A percentile compares a stretch with the other conserved stretches of the same genome.
Evolutionary conservation across 306 rosid species (phyloP).

Genomic region (Trifolium fragiferum): DNA sequence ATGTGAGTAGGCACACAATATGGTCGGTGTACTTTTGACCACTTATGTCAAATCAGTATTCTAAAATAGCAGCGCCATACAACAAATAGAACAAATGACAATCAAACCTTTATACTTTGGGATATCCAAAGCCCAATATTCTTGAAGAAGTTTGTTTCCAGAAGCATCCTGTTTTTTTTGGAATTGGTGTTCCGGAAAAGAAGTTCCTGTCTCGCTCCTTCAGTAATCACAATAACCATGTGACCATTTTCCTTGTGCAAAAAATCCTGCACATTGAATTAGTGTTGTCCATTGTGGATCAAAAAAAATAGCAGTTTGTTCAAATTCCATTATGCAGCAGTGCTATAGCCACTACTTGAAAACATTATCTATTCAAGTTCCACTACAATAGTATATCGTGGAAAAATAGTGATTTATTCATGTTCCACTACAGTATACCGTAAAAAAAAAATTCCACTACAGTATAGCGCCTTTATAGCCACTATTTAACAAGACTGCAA

Average conservation of each 20-base stretch:
- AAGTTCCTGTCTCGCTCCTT: conserved; percentile 97
- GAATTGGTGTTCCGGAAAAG: conserved; percentile 58
- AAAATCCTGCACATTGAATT: conserved; percentile 65
- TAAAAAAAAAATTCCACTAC: no score
- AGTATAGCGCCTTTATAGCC: no score
- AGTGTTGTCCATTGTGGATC: not conserved
- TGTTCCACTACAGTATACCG: no score
- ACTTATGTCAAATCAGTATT: not conserved
- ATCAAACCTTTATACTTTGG: conserved; percentile 71
- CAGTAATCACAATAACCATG: conserved; percentile 95
- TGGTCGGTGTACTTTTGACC: not conserved
- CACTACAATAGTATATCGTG: not conserved
- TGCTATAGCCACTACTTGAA: not conserved
- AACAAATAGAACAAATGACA: not conserved
- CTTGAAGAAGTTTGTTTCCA: conserved; percentile 91
- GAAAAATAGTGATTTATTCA: no score
- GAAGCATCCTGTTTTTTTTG: conserved; percentile 72
- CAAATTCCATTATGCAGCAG: not conserved
- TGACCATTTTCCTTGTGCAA: conserved; percentile 87
- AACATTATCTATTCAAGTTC: not conserved
- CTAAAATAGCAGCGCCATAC: not conserved
- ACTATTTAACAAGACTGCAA: no score
- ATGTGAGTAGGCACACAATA: not conserved
- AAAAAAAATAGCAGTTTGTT: not conserved
- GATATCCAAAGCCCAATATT: conserved; percentile 94